These are phyloP conservation scores for Jaltomata sinuosa DNA, from an alignment of 257 asterid species.

Conservation along the genomic window DNA sequence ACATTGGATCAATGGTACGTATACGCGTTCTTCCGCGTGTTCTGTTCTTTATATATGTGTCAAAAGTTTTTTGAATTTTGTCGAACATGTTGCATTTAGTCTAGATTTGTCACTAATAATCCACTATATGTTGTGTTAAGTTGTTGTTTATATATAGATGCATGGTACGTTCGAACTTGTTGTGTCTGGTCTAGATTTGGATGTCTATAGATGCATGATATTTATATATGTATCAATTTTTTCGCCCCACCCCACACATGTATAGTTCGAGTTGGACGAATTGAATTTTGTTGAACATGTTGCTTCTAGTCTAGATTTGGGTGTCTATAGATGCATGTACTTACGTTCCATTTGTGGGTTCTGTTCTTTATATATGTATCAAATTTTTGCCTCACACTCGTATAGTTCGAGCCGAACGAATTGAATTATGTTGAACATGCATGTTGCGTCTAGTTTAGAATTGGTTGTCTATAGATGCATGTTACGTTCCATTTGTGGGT, in stretches of 20 bases:
- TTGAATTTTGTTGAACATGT: background rate
- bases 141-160: too few relatives aligned
- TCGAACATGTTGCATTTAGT: background rate
- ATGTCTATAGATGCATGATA: too few relatives aligned
- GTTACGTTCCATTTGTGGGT: background rate
- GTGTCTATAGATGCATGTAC: background rate
- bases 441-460: background rate
- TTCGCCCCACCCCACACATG: background rate
- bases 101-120: background rate
- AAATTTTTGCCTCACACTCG: background rate
- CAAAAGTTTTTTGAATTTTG: background rate
- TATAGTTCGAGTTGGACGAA: background rate
- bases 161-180: too few relatives aligned
- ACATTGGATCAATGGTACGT: constrained; percentile 38
- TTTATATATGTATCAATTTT: too few relatives aligned
- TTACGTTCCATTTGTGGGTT: background rate
- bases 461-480: background rate
- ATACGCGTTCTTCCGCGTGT: background rate
- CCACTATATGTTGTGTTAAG: background rate
- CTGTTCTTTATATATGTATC: background rate
- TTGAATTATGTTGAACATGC: too few relatives aligned
- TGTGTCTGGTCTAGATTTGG: background rate
- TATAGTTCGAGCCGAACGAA: background rate
- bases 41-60: background rate
- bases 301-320: background rate